Evolutionary conservation across 225 moss, liverwort and hornwort species (phyloP).

Genomic region (Polytrichum formosum): DNA sequence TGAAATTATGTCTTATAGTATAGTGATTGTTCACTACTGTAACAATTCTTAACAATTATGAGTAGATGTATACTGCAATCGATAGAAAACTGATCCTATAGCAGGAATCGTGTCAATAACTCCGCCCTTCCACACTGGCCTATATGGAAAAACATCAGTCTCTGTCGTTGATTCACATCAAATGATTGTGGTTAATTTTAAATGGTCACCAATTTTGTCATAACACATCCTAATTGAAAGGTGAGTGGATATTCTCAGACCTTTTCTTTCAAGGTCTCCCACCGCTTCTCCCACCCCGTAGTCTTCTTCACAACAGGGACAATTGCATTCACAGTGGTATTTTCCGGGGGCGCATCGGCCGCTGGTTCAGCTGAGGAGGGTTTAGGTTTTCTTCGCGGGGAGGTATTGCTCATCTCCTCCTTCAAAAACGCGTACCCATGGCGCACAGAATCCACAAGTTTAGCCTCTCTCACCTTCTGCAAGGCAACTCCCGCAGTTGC

Average conservation of each 20-base stretch:
- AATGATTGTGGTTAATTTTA: no score
- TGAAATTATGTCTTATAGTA: no score
- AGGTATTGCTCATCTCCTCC: slow-evolving; percentile 56
- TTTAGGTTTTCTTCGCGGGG: slow-evolving; percentile 40
- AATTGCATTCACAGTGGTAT: slow-evolving; percentile 66
- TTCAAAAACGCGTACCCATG: slow-evolving; percentile 53
- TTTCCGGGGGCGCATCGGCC: slow-evolving; percentile 37
- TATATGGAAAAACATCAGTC: no score
- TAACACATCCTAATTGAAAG: no score
- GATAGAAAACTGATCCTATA: no score
- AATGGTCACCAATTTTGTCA: no score
- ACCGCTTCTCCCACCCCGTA: slow-evolving; percentile 80
- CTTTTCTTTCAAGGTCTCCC: slow-evolving; percentile 81
- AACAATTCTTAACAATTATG: no score
- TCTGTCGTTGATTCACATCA: no score
- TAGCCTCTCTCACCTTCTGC: slow-evolving; percentile 50
- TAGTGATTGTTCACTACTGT: no score
- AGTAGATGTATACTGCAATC: no score
- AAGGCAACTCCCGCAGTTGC: slow-evolving; percentile 43
- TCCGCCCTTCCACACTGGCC: no score
- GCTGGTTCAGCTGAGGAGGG: slow-evolving; percentile 13
- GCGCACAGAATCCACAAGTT: slow-evolving; percentile 45
- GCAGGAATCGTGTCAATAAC: no score
- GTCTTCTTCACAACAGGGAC: slow-evolving; percentile 74
- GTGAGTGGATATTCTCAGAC: slow-evolving; percentile 15